Evolutionary conservation across 2,329 filamentous ascomycete species (phyloP).

Genomic region (Phoma sp.): DNA sequence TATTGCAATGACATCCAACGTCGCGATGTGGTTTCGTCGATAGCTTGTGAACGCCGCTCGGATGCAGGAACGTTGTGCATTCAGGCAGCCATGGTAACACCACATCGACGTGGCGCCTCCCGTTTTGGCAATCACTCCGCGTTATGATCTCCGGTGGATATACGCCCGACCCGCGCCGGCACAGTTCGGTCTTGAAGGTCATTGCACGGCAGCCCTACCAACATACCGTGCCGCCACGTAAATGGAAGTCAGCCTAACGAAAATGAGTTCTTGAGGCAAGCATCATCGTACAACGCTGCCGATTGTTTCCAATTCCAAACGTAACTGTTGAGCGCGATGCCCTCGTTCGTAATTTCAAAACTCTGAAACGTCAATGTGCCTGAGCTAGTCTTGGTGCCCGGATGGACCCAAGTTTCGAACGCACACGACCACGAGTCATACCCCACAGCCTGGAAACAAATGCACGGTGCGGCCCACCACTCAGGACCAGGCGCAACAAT

Average conservation of each 20-base stretch:
- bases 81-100: constrained; percentile 9
- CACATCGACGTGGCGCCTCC: not conserved
- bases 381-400: constrained; percentile 5
- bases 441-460: constrained; percentile 6
- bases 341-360: not conserved
- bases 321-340: not conserved
- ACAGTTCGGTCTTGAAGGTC: constrained; percentile 7
- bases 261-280: not conserved
- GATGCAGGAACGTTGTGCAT: constrained; percentile 9
- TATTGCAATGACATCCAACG: not conserved
- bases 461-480: constrained; percentile 7
- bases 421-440: constrained; percentile 5
- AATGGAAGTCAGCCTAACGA: not conserved
- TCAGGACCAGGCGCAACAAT: not conserved
- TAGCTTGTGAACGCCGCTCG: constrained; percentile 1
- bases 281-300: not conserved
- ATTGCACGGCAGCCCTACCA: constrained; percentile 12
- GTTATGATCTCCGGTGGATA: not conserved
- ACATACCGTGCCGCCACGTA: not conserved
- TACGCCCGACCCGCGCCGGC: constrained; percentile 8
- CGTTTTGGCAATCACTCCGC: constrained; percentile 1
- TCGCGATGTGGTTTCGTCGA: not conserved
- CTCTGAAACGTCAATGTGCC: constrained; percentile 2
- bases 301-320: not conserved
- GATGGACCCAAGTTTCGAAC: constrained; percentile 5